These are phyloP conservation scores for Kazachstania sp. DNA, from an alignment of 1,139 yeast species.

Conservation along the genomic window DNA sequence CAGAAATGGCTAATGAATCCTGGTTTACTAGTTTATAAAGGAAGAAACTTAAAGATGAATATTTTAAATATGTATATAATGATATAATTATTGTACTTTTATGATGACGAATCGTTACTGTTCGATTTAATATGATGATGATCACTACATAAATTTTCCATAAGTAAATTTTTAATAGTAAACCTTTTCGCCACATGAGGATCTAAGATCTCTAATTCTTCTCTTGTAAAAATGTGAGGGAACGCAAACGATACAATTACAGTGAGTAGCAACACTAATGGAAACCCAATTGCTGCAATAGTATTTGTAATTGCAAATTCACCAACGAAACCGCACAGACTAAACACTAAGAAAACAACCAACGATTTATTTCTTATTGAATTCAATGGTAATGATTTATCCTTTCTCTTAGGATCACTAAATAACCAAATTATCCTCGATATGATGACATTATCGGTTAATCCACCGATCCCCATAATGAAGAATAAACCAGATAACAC, in stretches of 20 bases:
- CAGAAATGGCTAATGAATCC: constrained; percentile 42
- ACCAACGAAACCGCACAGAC: constrained; percentile 59
- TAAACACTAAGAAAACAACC: constrained; percentile 50
- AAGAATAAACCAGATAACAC: constrained; percentile 87
- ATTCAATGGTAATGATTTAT: constrained; percentile 30
- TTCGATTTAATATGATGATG: neutral
- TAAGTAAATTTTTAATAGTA: constrained; percentile 31
- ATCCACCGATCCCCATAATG: constrained; percentile 82
- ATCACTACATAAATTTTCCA: constrained; percentile 15
- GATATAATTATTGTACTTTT: neutral
- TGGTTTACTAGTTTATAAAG: constrained; percentile 18
- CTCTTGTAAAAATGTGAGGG: constrained; percentile 53
- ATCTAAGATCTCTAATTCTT: constrained; percentile 57
- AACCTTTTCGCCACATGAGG: constrained; percentile 35
- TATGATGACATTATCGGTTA: constrained; percentile 58
- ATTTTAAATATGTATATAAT: neutral
- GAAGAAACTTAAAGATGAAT: neutral
- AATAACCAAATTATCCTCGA: constrained; percentile 54
- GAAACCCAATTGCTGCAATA: constrained; percentile 90
- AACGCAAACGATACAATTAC: constrained; percentile 48
- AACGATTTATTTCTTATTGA: constrained; percentile 39
- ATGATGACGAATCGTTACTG: neutral
- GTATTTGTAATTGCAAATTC: constrained; percentile 85
- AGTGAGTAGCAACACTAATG: constrained; percentile 72
- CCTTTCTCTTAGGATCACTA: constrained; percentile 40